These are phyloP conservation scores for Tagetes erecta DNA, from an alignment of 129 eudicot genomes.

Conservation along the genomic window DNA sequence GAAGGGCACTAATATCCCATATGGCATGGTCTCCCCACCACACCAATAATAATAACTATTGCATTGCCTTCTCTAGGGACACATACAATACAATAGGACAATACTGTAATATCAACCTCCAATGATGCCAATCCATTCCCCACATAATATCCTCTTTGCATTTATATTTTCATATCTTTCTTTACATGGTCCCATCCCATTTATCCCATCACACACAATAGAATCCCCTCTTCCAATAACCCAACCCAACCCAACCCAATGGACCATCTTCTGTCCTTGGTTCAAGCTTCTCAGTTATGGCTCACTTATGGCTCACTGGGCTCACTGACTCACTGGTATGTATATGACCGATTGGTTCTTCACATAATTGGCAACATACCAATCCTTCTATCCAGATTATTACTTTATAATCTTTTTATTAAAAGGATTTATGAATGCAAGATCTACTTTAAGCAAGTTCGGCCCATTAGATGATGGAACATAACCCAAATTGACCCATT, in stretches of 20 bases:
- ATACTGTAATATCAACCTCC: conserved; percentile 38
- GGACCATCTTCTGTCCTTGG: conserved; percentile 7
- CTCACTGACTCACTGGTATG: not conserved
- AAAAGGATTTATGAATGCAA: not conserved
- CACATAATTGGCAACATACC: not conserved
- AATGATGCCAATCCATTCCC: conserved; percentile 24
- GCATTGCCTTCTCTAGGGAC: conserved; percentile 30
- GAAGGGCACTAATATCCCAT: conserved; percentile 36
- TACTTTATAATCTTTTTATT: no score
- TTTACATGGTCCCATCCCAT: conserved; percentile 42
- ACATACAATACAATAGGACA: conserved; percentile 34
- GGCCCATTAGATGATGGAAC: not conserved
- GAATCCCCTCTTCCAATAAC: no score
- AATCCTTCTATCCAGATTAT: not conserved
- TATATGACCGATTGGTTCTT: not conserved
- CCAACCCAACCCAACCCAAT: not conserved
- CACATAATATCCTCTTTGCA: conserved; percentile 21
- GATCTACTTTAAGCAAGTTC: not conserved
- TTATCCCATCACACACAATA: conserved; percentile 8
- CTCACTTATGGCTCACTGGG: not conserved
- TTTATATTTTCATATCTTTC: conserved; percentile 26
- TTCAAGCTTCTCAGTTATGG: not conserved
- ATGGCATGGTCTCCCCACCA: conserved; percentile 55
- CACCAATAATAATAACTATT: conserved; percentile 34
- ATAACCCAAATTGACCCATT: not conserved